These are phyloP conservation scores for Pseudocercospora ulei DNA, from an alignment of 2,329 filamentous ascomycete genomes.

Conservation along the genomic window DNA sequence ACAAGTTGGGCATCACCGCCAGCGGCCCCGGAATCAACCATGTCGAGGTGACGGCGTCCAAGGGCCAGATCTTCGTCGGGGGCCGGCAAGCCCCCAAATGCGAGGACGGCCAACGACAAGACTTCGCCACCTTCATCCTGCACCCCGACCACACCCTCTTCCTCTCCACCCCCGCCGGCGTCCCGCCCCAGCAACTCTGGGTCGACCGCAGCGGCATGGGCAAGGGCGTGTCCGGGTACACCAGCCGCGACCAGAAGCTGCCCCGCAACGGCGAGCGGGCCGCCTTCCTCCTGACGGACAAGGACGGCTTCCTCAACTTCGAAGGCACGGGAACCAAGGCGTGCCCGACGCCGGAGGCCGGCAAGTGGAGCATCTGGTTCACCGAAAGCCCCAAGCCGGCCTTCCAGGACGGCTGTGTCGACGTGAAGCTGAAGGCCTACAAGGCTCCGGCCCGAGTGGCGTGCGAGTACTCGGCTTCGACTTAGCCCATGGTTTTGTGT, in stretches of 20 bases:
- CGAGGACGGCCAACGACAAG: not conserved
- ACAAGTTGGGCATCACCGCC: conserved; percentile 5
- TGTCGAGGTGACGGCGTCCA: conserved; percentile 18
- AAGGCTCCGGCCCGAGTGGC: conserved; percentile 11
- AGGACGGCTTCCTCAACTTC: conserved; percentile 14
- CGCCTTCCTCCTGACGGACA: conserved; percentile 9
- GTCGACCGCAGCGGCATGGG: conserved; percentile 19
- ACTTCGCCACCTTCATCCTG: conserved; percentile 13
- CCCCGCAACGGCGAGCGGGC: conserved; percentile 5
- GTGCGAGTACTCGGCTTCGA: too few relatives aligned
- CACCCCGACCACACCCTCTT: conserved; percentile 7
- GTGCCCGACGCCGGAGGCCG: conserved; percentile 10
- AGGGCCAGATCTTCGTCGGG: conserved; percentile 19
- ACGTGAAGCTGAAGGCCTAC: conserved; percentile 13
- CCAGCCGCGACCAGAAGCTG: conserved; percentile 8
- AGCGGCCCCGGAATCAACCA: conserved; percentile 10
- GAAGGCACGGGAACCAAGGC: conserved; percentile 11
- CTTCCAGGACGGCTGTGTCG: conserved; percentile 12
- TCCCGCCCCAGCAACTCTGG: conserved; percentile 16
- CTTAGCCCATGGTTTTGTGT: too few relatives aligned
- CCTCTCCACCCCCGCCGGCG: conserved; percentile 8
- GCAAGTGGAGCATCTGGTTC: conserved; percentile 6
- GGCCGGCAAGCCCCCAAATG: conserved; percentile 15
- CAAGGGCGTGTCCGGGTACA: conserved; percentile 9
- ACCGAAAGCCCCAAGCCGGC: conserved; percentile 11